Conservation (phyloP, 176 grass and related monocot species). For the Rhynchospora tenuis region DNA sequence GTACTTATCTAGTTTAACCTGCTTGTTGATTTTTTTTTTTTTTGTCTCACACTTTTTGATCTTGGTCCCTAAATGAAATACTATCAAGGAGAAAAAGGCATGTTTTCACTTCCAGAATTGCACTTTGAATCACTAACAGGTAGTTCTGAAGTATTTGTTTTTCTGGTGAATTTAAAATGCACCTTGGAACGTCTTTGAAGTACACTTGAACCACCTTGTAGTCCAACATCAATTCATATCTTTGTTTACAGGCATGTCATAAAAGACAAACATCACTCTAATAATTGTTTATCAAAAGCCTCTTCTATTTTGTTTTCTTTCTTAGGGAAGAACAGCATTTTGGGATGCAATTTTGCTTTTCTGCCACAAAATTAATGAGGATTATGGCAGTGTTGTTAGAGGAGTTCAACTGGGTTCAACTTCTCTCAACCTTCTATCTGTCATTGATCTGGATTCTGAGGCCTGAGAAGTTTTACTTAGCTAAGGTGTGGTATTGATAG, state of each 20-base stretch:
- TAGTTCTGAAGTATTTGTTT: not conserved
- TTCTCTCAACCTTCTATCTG: constrained; percentile 63
- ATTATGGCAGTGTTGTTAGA: constrained; percentile 72
- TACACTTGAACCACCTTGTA: not conserved
- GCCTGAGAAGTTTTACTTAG: constrained; percentile 33
- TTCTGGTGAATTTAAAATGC: not conserved
- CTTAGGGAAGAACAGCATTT: constrained; percentile 89
- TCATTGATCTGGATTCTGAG: constrained; percentile 61
- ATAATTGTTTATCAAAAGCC: not conserved
- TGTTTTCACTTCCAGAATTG: not conserved
- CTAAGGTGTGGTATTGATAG: not conserved
- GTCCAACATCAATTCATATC: not conserved
- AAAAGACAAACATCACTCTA: not conserved
- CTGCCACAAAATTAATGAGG: constrained; percentile 73
- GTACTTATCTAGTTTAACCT: not conserved
- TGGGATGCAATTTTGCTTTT: constrained; percentile 97
- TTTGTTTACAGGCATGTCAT: not conserved
- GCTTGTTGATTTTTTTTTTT: not conserved
- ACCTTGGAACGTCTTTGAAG: not conserved
- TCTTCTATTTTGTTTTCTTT: constrained; percentile 19
- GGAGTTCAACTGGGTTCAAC: constrained; percentile 84
- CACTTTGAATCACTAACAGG: not conserved
- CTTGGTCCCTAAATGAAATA: not conserved
- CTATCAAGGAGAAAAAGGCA: not conserved
- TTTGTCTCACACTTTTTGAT: not conserved